Evolutionary conservation across 2,329 filamentous ascomycete genomes (phyloP), one percentile per base, ranked within the genome.

Genomic region (Metarhizium humberi): DNA sequence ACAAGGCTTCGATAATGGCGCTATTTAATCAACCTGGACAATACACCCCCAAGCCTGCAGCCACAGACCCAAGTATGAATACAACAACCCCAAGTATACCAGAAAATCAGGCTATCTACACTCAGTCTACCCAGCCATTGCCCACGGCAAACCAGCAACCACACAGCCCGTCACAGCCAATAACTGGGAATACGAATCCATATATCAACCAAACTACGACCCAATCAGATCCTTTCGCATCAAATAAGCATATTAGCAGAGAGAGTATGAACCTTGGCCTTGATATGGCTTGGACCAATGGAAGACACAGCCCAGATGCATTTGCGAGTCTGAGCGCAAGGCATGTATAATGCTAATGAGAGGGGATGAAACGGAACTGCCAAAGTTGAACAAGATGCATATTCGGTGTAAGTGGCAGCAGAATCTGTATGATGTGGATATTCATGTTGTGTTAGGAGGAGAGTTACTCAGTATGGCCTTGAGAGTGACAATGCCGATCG

Each of bases 271-370:
- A 76, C 55, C 77, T 84, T 60, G 80, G 87, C 45, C 76, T 82
- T 68, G 81, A 82, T 55, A 79, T 84, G 75, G 78, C 80, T 49
- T 84, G 81, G 81, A 77, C 76, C 63, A 86, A 85, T 62, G 88
- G 88, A 10, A 75, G 88, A 46, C 87, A 91, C 65, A 90, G 87
- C 62, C 88, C 88, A 3, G 88, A 92, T 69, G 88, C 88, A 14
- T 92, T 91, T 76, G 83, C 87, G 2, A 88, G 85, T 52, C 73
- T 92, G 59, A 90, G 86, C 63, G 82, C 86, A 53, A 74, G 79
- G 60, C 78, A 80, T 63, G 71, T 67, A 64, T 77, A 62, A 71
- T 65, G 55, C 67, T 57, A n/a, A 30, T 49, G 51, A 30, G 18
- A 32, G 47, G 45, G 43, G 25, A 30, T 16, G 13, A 48, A 48